Evolutionary conservation across 495 filamentous ascomycete species (phyloP).

Genomic region (Endocarpon pusillum): DNA sequence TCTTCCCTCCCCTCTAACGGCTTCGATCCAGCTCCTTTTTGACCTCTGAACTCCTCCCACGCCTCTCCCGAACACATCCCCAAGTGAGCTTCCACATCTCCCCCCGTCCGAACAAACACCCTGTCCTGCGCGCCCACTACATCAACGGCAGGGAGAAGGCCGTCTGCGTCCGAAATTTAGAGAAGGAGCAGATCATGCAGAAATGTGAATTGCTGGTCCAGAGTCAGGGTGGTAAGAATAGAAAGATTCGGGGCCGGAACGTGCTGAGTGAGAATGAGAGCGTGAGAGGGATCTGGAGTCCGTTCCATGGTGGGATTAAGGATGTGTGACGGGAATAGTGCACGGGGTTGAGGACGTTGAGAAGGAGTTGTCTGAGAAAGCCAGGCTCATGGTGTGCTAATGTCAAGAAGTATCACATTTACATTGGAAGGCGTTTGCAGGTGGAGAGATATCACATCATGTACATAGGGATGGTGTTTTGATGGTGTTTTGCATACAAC

Average conservation of each 20-base stretch:
- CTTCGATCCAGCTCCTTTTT: constrained; percentile 57
- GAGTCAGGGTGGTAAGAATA: constrained; percentile 74
- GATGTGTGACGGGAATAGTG: constrained; percentile 19
- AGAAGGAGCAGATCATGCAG: constrained; percentile 59
- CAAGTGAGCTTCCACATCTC: constrained; percentile 81
- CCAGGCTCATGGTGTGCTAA: no score
- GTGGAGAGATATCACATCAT: no score
- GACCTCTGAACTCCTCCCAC: constrained; percentile 43
- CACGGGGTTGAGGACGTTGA: no score
- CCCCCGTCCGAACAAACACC: constrained; percentile 73
- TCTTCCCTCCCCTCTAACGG: background rate
- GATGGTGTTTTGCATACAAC: no score
- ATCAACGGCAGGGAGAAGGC: constrained; percentile 78
- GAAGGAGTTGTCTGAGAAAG: no score
- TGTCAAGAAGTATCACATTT: no score
- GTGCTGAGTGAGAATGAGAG: constrained; percentile 77
- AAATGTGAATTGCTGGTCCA: constrained; percentile 69
- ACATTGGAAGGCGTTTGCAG: no score
- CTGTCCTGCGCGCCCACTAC: constrained; percentile 71
- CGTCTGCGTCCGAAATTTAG: constrained; percentile 76
- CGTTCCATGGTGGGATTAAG: constrained; percentile 57
- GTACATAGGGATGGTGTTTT: no score
- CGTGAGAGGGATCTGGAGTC: constrained; percentile 88
- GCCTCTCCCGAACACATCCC: constrained; percentile 68
- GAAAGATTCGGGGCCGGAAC: constrained; percentile 55